These are phyloP conservation scores for Carex scoparia DNA, from an alignment of 176 grass and related monocot species.

Conservation along the genomic window DNA sequence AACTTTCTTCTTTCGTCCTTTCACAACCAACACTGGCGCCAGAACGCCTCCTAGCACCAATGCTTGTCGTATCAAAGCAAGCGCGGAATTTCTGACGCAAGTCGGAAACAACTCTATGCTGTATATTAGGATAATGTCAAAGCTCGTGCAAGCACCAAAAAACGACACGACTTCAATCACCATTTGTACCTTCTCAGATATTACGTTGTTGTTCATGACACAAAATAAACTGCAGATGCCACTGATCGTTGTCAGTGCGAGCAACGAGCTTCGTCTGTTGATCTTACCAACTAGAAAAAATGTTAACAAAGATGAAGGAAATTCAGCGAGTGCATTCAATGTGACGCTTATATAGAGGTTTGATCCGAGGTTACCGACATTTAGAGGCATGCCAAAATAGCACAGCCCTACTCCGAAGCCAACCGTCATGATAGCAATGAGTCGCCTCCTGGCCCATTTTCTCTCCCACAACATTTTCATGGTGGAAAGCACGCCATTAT, in stretches of 20 bases:
- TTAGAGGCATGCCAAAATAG: slow-evolving; percentile 91
- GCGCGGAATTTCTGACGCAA: slow-evolving; percentile 71
- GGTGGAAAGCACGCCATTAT: slow-evolving; percentile 30
- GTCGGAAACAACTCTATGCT: slow-evolving; percentile 89
- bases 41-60: slow-evolving; percentile 59
- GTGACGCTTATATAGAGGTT: slow-evolving; percentile 77
- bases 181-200: slow-evolving; percentile 35
- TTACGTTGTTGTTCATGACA: slow-evolving; percentile 21
- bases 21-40: slow-evolving; percentile 61
- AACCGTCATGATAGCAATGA: slow-evolving; percentile 46
- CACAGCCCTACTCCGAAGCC: slow-evolving; percentile 69
- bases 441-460: slow-evolving; percentile 55
- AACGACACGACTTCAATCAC: slow-evolving; percentile 52
- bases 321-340: slow-evolving; percentile 66
- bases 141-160: slow-evolving; percentile 63
- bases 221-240: slow-evolving; percentile 55
- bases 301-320: slow-evolving; percentile 44
- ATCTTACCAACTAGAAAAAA: slow-evolving; percentile 41
- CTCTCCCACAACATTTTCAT: slow-evolving; percentile 44
- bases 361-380: slow-evolving; percentile 74
- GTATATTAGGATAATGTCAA: slow-evolving; percentile 53
- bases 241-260: slow-evolving; percentile 33
- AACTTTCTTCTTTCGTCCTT: slow-evolving; percentile 50
- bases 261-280: slow-evolving; percentile 48
- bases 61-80: slow-evolving; percentile 59